phyloP scores from a whole-genome alignment of 768 basidiomycete species.

The Boletus bicolor region DNA sequence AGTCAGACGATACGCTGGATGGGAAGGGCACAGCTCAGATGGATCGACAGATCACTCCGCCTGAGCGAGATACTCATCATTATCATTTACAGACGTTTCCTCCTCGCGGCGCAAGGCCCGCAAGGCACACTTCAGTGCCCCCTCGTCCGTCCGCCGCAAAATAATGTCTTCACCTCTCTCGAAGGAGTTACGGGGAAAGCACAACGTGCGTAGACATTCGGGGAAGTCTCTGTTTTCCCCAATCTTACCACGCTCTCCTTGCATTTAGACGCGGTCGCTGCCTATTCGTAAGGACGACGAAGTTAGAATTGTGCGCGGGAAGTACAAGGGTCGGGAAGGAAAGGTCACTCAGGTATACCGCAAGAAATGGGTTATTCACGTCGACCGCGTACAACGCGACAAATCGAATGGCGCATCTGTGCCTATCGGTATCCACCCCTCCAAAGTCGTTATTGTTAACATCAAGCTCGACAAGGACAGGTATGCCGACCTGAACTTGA shows the following conservation, averaged over 20 bases:
- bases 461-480: conserved; percentile 93
- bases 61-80: conserved; percentile 32
- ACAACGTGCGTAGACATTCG: conserved; percentile 63
- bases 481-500: conserved; percentile 34
- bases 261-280: conserved; percentile 73
- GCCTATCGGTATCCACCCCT: conserved; percentile 93
- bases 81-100: conserved; percentile 62
- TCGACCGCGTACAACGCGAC: conserved; percentile 96
- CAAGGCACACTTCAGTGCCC: conserved; percentile 96
- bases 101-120: conserved; percentile 96
- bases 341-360: conserved; percentile 98
- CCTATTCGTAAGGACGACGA: conserved; percentile 98
- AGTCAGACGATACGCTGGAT: conserved; percentile 53
- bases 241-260: neutral
- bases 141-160: conserved; percentile 92
- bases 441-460: conserved; percentile 91
- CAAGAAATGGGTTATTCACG: conserved; percentile 98
- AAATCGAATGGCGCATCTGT: conserved; percentile 94
- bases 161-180: conserved; percentile 96
- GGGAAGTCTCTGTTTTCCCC: neutral
- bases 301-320: conserved; percentile 93
- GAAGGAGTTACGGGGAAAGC: conserved; percentile 90
- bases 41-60: conserved; percentile 24
- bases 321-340: conserved; percentile 98
- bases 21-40: conserved; percentile 41